phyloP scores from a whole-genome alignment of 768 basidiomycete genomes.

The Artomyces pyxidatus region DNA sequence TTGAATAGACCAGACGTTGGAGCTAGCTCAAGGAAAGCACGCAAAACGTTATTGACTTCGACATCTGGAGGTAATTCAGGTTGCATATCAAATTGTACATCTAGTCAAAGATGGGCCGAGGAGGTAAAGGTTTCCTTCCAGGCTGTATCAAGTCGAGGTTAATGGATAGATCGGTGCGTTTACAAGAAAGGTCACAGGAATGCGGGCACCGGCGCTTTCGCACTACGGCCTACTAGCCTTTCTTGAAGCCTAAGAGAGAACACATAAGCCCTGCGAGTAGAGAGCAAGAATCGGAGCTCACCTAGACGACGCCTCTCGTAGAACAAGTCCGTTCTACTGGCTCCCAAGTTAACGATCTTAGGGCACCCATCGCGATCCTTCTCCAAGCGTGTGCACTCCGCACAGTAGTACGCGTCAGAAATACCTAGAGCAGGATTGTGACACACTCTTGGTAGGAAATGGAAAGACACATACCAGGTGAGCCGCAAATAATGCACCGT shows the following conservation, averaged over 20 bases:
- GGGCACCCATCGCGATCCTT: conserved; percentile 98
- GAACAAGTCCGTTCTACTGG: conserved; percentile 86
- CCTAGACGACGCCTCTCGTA: conserved; percentile 84
- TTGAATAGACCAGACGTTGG: too few relatives aligned
- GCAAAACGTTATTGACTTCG: too few relatives aligned
- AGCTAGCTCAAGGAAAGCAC: too few relatives aligned
- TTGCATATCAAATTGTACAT: too few relatives aligned
- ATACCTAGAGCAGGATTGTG: conserved; percentile 52
- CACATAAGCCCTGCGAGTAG: neutral
- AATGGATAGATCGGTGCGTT: too few relatives aligned
- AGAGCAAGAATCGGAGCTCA: conserved; percentile 24
- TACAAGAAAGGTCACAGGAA: too few relatives aligned
- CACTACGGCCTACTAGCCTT: conserved; percentile 36
- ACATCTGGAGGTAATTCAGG: too few relatives aligned
- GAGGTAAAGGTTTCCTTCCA: too few relatives aligned
- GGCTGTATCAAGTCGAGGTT: too few relatives aligned
- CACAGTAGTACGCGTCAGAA: conserved; percentile 98
- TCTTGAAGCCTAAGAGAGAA: conserved; percentile 59
- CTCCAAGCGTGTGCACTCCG: conserved; percentile 93
- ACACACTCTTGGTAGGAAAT: neutral
- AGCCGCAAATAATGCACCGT: conserved; percentile 94
- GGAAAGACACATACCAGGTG: conserved; percentile 58
- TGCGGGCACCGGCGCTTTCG: too few relatives aligned
- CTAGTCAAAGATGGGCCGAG: too few relatives aligned
- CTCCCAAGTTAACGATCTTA: conserved; percentile 96